Percentiles rank a stretch among this genome's conserved stretches.
Conservation (phyloP, 2,329 filamentous ascomycete species). For the Lasiodiplodia sp. region DNA sequence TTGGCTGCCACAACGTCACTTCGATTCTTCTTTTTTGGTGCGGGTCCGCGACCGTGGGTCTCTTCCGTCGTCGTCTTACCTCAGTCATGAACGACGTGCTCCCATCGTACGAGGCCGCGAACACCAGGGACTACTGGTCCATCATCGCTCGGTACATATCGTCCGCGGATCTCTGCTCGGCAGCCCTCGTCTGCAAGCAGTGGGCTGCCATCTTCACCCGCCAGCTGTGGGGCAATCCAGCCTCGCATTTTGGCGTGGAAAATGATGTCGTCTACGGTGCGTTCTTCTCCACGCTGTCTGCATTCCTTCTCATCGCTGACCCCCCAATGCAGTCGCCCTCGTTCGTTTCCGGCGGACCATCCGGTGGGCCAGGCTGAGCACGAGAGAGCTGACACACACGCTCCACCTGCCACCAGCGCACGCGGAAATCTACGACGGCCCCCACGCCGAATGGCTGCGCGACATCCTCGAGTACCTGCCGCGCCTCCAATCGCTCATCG, state of each 20-base stretch:
- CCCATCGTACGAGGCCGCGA: constrained; percentile 67
- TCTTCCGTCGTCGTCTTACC: neutral
- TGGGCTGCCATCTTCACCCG: constrained; percentile 67
- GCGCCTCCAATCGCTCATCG: constrained; percentile 65
- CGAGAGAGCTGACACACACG: constrained; percentile 66
- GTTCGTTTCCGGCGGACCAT: constrained; percentile 66
- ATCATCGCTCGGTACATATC: constrained; percentile 64
- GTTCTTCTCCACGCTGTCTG: neutral
- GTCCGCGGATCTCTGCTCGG: constrained; percentile 63
- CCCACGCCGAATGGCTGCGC: constrained; percentile 64
- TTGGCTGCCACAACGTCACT: neutral
- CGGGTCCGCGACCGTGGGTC: neutral
- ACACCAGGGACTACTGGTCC: constrained; percentile 61
- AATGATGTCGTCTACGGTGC: constrained; percentile 66
- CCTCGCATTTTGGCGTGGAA: constrained; percentile 66
- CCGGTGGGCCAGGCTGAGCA: constrained; percentile 59
- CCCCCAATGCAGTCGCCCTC: constrained; percentile 57
- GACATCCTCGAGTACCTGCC: constrained; percentile 66
- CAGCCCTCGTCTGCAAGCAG: constrained; percentile 61
- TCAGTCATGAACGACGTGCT: constrained; percentile 62
- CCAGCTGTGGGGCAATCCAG: constrained; percentile 68
- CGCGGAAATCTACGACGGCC: constrained; percentile 67
- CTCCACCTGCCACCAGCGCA: constrained; percentile 67
- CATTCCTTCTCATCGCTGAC: neutral
- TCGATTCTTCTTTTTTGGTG: neutral